These are phyloP conservation scores for Hyaloperonospora brassicae DNA, from an alignment of 352 stramenopile genomes.

Conservation along the genomic window DNA sequence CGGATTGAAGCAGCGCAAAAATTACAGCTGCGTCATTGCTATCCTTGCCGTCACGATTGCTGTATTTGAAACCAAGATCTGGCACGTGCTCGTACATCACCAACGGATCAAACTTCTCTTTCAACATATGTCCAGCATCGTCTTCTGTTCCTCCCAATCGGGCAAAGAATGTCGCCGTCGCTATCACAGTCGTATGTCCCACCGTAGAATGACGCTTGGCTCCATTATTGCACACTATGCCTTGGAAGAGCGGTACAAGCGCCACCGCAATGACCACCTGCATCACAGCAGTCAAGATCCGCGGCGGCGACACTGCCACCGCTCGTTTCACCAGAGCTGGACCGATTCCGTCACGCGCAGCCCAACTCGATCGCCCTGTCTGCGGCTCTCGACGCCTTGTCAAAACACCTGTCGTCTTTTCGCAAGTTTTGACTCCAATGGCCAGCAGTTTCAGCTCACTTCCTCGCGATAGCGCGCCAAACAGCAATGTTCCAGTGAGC, in stretches of 20 bases:
- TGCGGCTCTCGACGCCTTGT: slow-evolving; percentile 59
- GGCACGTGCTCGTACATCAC: slow-evolving; percentile 42
- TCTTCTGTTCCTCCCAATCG: slow-evolving; percentile 14
- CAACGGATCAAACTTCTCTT: slow-evolving; percentile 36
- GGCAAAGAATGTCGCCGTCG: slow-evolving; percentile 54
- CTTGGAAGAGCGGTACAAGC: slow-evolving; percentile 52
- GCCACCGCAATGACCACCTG: no score
- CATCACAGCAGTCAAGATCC: slow-evolving; percentile 37
- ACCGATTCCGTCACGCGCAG: slow-evolving; percentile 86
- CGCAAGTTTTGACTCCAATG: slow-evolving; percentile 80
- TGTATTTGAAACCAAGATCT: slow-evolving; percentile 15
- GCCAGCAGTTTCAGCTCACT: slow-evolving; percentile 93
- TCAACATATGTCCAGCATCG: no score
- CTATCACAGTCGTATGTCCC: slow-evolving; percentile 68
- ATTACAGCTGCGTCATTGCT: slow-evolving; percentile 10
- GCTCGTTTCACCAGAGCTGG: slow-evolving; percentile 54
- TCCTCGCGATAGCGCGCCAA: slow-evolving; percentile 78
- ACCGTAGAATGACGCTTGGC: slow-evolving; percentile 68
- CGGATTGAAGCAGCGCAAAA: slow-evolving; percentile 66
- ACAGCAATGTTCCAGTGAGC: slow-evolving; percentile 91
- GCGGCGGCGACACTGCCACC: slow-evolving; percentile 43
- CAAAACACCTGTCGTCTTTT: slow-evolving; percentile 98
- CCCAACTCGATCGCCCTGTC: slow-evolving; percentile 93
- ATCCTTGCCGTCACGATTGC: background rate
- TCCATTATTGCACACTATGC: slow-evolving; percentile 39